A percentile compares a stretch with the other conserved stretches of the same genome.
These are phyloP conservation scores for Fusarium sp. DNA, from an alignment of 2,329 filamentous ascomycete genomes.

Conservation along the genomic window DNA sequence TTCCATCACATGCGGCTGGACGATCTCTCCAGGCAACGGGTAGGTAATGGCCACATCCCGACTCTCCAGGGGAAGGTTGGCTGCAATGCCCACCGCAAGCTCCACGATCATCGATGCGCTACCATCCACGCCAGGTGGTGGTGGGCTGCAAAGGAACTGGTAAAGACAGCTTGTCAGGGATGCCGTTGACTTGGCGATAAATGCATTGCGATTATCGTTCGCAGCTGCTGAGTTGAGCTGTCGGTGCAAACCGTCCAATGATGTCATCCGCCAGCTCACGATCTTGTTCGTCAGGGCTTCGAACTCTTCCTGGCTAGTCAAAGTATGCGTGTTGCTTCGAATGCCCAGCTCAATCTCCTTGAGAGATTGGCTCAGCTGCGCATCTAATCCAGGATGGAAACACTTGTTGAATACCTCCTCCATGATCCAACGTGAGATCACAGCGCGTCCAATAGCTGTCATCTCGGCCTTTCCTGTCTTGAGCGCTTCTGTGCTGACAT, in stretches of 20 bases:
- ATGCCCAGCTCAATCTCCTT: slow-evolving; percentile 92
- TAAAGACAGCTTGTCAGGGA: slow-evolving; percentile 75
- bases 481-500: slow-evolving; percentile 85
- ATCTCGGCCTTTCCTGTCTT: slow-evolving; percentile 95
- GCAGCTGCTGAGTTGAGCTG: slow-evolving; percentile 72
- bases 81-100: slow-evolving; percentile 83
- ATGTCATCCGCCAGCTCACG: slow-evolving; percentile 92
- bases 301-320: slow-evolving; percentile 84
- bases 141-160: slow-evolving; percentile 78
- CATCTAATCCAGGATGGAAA: slow-evolving; percentile 90
- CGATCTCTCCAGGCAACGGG: slow-evolving; percentile 76
- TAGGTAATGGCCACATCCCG: slow-evolving; percentile 90
- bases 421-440: slow-evolving; percentile 88
- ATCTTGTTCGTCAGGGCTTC: slow-evolving; percentile 89
- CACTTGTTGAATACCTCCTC: slow-evolving; percentile 91
- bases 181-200: slow-evolving; percentile 75
- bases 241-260: slow-evolving; percentile 86
- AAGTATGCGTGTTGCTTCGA: slow-evolving; percentile 76
- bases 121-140: slow-evolving; percentile 83
- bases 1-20: slow-evolving; percentile 84
- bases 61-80: slow-evolving; percentile 89
- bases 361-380: slow-evolving; percentile 76
- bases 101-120: slow-evolving; percentile 93
- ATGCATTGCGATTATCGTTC: slow-evolving; percentile 70
- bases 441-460: slow-evolving; percentile 91